These are phyloP conservation scores for Articulospora tetracladia DNA, from an alignment of 495 filamentous ascomycete genomes.

Conservation along the genomic window DNA sequence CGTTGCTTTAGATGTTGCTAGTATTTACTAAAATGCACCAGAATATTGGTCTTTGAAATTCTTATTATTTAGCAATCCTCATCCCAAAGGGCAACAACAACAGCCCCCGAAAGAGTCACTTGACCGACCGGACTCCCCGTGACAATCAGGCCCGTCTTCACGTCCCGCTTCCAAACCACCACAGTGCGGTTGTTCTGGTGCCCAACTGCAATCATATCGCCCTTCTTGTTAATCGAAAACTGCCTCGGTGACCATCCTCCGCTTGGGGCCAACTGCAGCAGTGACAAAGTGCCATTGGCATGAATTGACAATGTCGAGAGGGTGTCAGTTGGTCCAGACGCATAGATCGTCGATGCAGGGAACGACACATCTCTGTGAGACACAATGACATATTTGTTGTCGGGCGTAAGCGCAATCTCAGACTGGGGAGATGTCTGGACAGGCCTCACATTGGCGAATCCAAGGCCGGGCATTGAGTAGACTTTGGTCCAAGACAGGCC, in stretches of 20 bases:
- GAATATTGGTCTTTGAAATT: neutral
- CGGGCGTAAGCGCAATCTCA: neutral
- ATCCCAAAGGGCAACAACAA: neutral
- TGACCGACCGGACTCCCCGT: neutral
- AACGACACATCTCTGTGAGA: neutral
- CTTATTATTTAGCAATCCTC: neutral
- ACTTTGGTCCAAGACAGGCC: neutral
- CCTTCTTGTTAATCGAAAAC: neutral
- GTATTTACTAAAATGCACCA: too few relatives aligned
- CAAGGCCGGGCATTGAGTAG: neutral
- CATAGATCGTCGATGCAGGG: neutral
- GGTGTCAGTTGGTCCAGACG: neutral
- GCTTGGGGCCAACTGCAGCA: neutral
- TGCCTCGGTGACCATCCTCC: neutral
- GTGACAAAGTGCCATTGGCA: neutral
- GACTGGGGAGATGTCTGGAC: neutral
- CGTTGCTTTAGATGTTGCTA: too few relatives aligned
- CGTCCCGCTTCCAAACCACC: neutral
- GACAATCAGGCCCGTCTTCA: neutral
- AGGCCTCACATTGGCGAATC: neutral
- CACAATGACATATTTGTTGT: neutral
- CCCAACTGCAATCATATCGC: neutral
- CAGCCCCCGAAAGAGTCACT: neutral
- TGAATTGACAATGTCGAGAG: neutral
- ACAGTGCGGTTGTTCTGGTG: neutral